These are phyloP conservation scores for Penicillium verhagenii DNA, from an alignment of 495 filamentous ascomycete species.

Conservation along the genomic window DNA sequence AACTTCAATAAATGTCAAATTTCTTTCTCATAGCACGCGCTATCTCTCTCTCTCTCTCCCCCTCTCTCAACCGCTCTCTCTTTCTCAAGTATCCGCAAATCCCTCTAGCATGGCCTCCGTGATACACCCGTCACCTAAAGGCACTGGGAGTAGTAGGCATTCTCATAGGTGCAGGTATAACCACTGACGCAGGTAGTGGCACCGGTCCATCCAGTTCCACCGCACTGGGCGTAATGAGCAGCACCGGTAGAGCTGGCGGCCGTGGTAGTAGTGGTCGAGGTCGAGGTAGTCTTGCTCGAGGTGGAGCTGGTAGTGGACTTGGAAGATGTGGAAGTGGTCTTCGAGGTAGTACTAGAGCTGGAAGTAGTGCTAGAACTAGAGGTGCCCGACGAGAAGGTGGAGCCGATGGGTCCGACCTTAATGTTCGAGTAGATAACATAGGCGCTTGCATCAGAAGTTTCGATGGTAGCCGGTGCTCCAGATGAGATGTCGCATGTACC, in stretches of 20 bases:
- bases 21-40: neutral
- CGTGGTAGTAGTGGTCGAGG: neutral
- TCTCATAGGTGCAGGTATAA: constrained; percentile 37
- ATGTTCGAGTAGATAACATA: constrained; percentile 68
- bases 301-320: constrained; percentile 10
- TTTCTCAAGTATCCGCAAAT: too few relatives aligned
- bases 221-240: constrained; percentile 48
- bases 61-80: too few relatives aligned
- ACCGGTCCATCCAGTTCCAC: constrained; percentile 48
- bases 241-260: constrained; percentile 26
- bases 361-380: constrained; percentile 9
- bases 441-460: constrained; percentile 51
- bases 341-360: constrained; percentile 15
- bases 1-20: neutral
- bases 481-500: constrained; percentile 64
- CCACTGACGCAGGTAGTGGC: constrained; percentile 44
- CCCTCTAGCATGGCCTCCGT: too few relatives aligned
- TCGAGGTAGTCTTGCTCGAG: constrained; percentile 10
- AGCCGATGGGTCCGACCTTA: constrained; percentile 64
- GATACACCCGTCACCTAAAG: constrained; percentile 27
- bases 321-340: constrained; percentile 6
- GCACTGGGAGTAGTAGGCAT: constrained; percentile 48
- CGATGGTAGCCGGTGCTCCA: constrained; percentile 62
- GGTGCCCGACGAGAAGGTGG: constrained; percentile 42
- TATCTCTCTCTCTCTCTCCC: neutral